Conservation (phyloP, 2,329 filamentous ascomycete species). For the Phaeosphaeriaceae sp. region DNA sequence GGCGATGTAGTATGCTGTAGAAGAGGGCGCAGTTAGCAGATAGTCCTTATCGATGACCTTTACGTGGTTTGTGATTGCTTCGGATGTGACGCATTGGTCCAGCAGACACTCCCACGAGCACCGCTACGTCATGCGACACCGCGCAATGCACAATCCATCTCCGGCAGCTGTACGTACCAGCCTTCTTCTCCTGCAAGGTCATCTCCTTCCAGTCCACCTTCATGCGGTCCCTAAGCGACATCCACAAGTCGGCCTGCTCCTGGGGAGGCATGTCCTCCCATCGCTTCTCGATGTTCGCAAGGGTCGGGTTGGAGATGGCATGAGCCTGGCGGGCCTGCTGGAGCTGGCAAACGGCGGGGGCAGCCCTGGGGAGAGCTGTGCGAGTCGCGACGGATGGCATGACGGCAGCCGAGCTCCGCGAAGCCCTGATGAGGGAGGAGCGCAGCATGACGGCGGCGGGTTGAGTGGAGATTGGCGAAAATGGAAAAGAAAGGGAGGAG, state of each 20-base stretch:
- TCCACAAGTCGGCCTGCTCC: constrained; percentile 99
- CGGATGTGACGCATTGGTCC: constrained; percentile 14
- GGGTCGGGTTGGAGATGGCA: constrained; percentile 96
- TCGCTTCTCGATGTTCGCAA: constrained; percentile 98
- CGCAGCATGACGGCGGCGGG: constrained; percentile 47
- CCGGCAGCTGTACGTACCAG: constrained; percentile 72
- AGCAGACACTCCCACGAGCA: constrained; percentile 35
- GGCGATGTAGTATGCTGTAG: constrained; percentile 95
- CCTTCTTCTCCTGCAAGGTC: constrained; percentile 98
- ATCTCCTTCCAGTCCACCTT: constrained; percentile 96
- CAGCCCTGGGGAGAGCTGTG: constrained; percentile 39
- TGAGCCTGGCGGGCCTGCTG: constrained; percentile 73
- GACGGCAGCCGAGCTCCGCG: constrained; percentile 45
- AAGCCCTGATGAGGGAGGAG: constrained; percentile 49
- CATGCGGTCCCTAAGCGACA: constrained; percentile 97
- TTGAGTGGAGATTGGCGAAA: constrained; percentile 50
- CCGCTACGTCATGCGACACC: constrained; percentile 39
- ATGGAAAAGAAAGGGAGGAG: constrained; percentile 37
- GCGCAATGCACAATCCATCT: constrained; percentile 17
- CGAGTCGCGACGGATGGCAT: constrained; percentile 44
- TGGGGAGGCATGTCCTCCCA: constrained; percentile 98
- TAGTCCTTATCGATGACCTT: constrained; percentile 14
- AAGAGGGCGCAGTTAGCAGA: constrained; percentile 27
- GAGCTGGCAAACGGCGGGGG: constrained; percentile 50
- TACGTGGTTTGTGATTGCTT: constrained; percentile 15